phyloP scores from a whole-genome alignment of 2,329 filamentous ascomycete genomes.

The Aspergillus japonicus region DNA sequence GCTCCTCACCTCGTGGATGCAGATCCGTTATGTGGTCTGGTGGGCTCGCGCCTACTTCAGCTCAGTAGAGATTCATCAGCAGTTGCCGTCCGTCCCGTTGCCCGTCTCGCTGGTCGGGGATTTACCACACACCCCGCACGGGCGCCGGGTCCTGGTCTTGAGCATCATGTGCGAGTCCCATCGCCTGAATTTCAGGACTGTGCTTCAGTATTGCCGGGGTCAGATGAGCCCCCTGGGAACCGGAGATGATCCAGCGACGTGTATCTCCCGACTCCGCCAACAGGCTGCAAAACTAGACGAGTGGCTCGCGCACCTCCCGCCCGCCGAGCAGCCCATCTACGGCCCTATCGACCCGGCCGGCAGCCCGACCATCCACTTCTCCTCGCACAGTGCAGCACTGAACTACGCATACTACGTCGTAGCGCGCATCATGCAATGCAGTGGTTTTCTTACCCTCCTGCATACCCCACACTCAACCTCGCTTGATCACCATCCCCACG shows the following conservation, averaged over 20 bases:
- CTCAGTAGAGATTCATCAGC: constrained; percentile 18
- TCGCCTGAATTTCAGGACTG: constrained; percentile 15
- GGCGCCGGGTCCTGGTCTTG: constrained; percentile 18
- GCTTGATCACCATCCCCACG: background rate
- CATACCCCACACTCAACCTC: too few species aligned
- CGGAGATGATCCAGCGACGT: too few species aligned
- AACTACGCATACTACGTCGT: constrained; percentile 25
- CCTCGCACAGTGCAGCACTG: constrained; percentile 24
- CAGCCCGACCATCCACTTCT: constrained; percentile 12
- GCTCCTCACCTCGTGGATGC: constrained; percentile 25
- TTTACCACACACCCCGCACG: constrained; percentile 5
- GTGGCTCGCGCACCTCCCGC: constrained; percentile 8
- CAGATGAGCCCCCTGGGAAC: too few species aligned
- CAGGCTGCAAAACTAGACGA: constrained; percentile 11
- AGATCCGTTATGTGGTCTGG: constrained; percentile 24
- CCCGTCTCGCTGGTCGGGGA: constrained; percentile 4
- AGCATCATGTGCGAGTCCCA: constrained; percentile 28
- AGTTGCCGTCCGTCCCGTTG: constrained; percentile 14
- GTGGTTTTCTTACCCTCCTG: too few species aligned
- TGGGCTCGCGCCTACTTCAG: constrained; percentile 29
- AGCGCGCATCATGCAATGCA: constrained; percentile 27
- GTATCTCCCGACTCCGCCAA: too few species aligned
- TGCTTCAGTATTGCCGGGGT: constrained; percentile 6
- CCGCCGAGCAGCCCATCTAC: too few species aligned
- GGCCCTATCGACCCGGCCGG: too few species aligned